These are phyloP conservation scores for Agaricus sinodeliciosus DNA, from an alignment of 768 basidiomycete species.

Conservation along the genomic window DNA sequence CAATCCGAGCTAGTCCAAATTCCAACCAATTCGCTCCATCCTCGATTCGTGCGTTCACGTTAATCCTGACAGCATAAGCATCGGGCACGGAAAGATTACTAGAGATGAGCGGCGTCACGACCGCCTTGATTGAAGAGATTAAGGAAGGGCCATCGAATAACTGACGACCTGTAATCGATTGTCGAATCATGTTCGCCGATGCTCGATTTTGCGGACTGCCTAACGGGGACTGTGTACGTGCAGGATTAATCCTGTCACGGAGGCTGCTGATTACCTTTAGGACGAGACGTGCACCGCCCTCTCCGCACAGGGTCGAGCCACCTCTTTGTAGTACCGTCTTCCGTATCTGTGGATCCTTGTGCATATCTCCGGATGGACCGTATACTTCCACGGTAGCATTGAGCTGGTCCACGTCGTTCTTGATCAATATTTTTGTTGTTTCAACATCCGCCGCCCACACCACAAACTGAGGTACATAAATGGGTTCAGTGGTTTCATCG, in stretches of 20 bases:
- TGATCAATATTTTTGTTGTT: slow-evolving; percentile 47
- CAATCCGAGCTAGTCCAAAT: slow-evolving; percentile 57
- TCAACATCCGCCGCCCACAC: slow-evolving; percentile 65
- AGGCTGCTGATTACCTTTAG: slow-evolving; percentile 31
- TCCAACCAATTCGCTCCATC: slow-evolving; percentile 69
- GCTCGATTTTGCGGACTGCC: slow-evolving; percentile 21
- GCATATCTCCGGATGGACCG: slow-evolving; percentile 47
- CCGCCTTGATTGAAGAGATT: slow-evolving; percentile 51
- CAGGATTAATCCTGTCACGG: slow-evolving; percentile 14
- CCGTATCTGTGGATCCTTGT: slow-evolving; percentile 51
- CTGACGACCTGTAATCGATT: slow-evolving; percentile 21
- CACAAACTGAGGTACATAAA: slow-evolving; percentile 62
- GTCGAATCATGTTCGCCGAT: slow-evolving; percentile 20
- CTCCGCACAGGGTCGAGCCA: slow-evolving; percentile 52
- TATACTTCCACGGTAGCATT: slow-evolving; percentile 53
- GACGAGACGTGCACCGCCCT: slow-evolving; percentile 53
- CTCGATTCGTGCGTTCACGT: slow-evolving; percentile 49
- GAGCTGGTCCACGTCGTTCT: slow-evolving; percentile 46
- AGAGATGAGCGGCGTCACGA: slow-evolving; percentile 44
- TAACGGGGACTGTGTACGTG: slow-evolving; percentile 31
- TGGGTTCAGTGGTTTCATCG: slow-evolving; percentile 30
- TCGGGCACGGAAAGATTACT: slow-evolving; percentile 25
- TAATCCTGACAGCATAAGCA: slow-evolving; percentile 55
- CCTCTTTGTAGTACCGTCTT: slow-evolving; percentile 60
- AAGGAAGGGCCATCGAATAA: slow-evolving; percentile 51